phyloP scores from a whole-genome alignment of 768 basidiomycete species.

The Pulveroboletus sp. region DNA sequence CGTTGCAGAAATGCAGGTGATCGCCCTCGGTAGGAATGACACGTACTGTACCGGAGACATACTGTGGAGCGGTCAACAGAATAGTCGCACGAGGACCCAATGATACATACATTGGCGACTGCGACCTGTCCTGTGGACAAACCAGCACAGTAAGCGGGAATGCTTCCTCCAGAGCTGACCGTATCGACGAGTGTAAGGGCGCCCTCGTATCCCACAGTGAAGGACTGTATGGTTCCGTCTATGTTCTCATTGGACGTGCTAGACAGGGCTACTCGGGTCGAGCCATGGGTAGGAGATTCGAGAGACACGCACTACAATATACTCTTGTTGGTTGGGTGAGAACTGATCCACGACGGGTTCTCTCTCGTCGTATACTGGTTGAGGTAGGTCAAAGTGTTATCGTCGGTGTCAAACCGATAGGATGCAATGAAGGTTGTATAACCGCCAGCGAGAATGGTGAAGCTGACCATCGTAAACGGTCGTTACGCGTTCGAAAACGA shows the following conservation, averaged over 20 bases:
- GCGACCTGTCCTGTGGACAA: slow-evolving; percentile 57
- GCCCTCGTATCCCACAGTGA: slow-evolving; percentile 43
- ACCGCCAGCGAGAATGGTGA: slow-evolving; percentile 66
- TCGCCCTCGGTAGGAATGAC: slow-evolving; percentile 46
- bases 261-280: background rate
- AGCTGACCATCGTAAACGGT: slow-evolving; percentile 49
- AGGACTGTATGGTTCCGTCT: slow-evolving; percentile 50
- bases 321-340: slow-evolving; percentile 50
- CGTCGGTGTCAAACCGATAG: slow-evolving; percentile 55
- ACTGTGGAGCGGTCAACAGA: slow-evolving; percentile 30
- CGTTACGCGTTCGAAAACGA: background rate
- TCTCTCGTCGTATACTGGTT: slow-evolving; percentile 39
- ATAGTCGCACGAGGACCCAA: background rate
- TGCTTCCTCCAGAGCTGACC: slow-evolving; percentile 44
- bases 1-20: slow-evolving; percentile 29
- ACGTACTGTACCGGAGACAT: slow-evolving; percentile 49
- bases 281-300: background rate
- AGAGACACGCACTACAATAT: slow-evolving; percentile 52
- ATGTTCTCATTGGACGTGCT: slow-evolving; percentile 60
- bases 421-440: slow-evolving; percentile 57
- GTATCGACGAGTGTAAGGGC: slow-evolving; percentile 43
- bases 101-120: slow-evolving; percentile 46
- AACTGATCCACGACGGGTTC: slow-evolving; percentile 58
- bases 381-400: slow-evolving; percentile 42
- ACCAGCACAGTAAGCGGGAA: slow-evolving; percentile 47